Conservation (phyloP, 257 asterid genomes). For the Solanum chilense region DNA sequence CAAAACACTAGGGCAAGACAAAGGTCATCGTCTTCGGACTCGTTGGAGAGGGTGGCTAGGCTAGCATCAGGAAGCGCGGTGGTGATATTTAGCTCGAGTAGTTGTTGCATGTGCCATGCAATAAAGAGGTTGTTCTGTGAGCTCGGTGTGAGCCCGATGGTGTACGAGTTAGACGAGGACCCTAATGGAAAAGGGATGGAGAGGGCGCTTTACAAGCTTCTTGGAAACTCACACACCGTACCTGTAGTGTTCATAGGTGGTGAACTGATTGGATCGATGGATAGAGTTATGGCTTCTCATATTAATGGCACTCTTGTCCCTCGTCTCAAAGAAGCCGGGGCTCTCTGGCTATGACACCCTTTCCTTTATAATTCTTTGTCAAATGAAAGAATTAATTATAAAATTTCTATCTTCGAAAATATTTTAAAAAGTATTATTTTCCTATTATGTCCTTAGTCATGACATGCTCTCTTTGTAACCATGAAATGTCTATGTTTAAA, state of each 20-base stretch:
- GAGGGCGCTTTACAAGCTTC: constrained; percentile 21
- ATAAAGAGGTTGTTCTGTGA: constrained; percentile 33
- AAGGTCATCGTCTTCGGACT: constrained; percentile 4
- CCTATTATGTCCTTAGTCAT: neutral
- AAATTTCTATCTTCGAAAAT: neutral
- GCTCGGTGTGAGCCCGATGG: constrained; percentile 28
- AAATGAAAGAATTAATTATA: neutral
- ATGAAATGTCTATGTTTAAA: no score
- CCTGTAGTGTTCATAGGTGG: constrained; percentile 33
- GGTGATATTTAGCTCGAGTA: constrained; percentile 32
- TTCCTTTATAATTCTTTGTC: neutral
- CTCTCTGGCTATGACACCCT: constrained; percentile 10
- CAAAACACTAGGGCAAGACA: neutral
- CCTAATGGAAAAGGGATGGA: constrained; percentile 29
- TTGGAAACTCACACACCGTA: constrained; percentile 8
- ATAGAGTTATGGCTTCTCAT: constrained; percentile 42
- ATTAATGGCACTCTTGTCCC: constrained; percentile 36
- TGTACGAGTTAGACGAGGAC: constrained; percentile 31
- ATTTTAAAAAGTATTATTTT: neutral
- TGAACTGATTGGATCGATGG: constrained; percentile 31
- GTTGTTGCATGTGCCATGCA: constrained; percentile 44
- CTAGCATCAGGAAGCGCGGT: constrained; percentile 35
- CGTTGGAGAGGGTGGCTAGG: constrained; percentile 26
- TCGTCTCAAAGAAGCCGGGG: constrained; percentile 33
- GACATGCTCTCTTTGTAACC: no score